phyloP scores from a whole-genome alignment of 208 protist genomes.

The Acanthamoeba healyi region DNA sequence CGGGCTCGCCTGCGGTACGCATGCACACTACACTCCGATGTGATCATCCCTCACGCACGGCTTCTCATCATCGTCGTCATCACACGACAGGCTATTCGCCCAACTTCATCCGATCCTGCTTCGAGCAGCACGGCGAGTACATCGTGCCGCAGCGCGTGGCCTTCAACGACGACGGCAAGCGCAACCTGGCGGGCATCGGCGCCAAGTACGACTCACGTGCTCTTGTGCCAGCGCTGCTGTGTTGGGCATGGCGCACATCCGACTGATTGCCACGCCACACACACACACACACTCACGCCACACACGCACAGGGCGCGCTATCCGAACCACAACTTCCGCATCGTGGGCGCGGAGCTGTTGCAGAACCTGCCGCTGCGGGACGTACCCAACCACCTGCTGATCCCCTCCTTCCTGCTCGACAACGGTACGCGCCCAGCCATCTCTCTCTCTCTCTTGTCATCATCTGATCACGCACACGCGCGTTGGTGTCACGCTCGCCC shows the following conservation, averaged over 20 bases:
- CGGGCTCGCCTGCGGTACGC: constrained; percentile 12
- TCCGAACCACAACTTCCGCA: constrained; percentile 22
- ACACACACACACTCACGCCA: too few species aligned
- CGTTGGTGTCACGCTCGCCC: background rate
- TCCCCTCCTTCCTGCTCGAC: constrained; percentile 55
- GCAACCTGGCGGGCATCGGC: constrained; percentile 25
- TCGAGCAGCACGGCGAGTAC: background rate
- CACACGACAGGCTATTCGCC: background rate
- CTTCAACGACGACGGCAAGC: constrained; percentile 20
- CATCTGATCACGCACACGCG: too few species aligned
- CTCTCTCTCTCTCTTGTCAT: background rate
- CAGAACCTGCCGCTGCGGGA: constrained; percentile 23
- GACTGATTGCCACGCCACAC: too few species aligned
- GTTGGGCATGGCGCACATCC: too few species aligned
- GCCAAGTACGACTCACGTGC: constrained; percentile 45
- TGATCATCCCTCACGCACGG: too few species aligned
- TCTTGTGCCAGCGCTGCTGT: background rate
- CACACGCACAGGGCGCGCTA: background rate
- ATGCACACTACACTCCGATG: too few species aligned
- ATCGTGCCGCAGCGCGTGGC: background rate
- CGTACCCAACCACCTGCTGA: constrained; percentile 1
- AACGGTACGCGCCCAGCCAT: background rate
- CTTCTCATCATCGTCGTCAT: background rate
- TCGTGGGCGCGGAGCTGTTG: background rate
- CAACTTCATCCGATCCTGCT: background rate